Evolutionary conservation across 306 rosid species (phyloP).

Genomic region (Macrotyloma uniflorum): DNA sequence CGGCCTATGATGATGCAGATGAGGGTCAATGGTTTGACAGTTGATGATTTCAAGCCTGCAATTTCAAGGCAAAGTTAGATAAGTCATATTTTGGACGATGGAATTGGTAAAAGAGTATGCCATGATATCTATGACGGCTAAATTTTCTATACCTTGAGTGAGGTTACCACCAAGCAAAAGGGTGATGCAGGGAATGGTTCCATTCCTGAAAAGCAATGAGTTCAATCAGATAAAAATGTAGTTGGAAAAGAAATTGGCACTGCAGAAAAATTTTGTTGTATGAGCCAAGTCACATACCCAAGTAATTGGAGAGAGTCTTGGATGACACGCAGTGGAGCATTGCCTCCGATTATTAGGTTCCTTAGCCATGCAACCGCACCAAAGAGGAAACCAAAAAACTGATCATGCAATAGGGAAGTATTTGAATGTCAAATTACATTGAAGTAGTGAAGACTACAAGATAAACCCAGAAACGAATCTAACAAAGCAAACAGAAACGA

Average conservation of each 20-base stretch:
- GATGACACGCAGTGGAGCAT: slow-evolving; percentile 78
- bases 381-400: slow-evolving; percentile 76
- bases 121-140: background rate
- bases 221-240: slow-evolving; percentile 21
- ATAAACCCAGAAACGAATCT: background rate
- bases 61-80: slow-evolving; percentile 15
- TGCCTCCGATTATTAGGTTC: slow-evolving; percentile 59
- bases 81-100: background rate
- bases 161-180: slow-evolving; percentile 92
- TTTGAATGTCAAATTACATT: slow-evolving; percentile 20
- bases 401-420: slow-evolving; percentile 36
- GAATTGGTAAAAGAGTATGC: background rate
- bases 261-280: background rate
- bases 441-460: slow-evolving; percentile 3
- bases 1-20: slow-evolving; percentile 49
- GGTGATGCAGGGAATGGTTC: slow-evolving; percentile 88
- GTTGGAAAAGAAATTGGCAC: background rate
- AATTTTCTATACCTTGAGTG: slow-evolving; percentile 55
- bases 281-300: slow-evolving; percentile 57
- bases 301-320: slow-evolving; percentile 63
- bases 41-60: slow-evolving; percentile 68
- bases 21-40: slow-evolving; percentile 45
- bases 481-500: background rate
- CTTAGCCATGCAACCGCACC: slow-evolving; percentile 71
- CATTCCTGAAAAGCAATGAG: slow-evolving; percentile 55